Evolutionary conservation across 2,329 filamentous ascomycete species (phyloP).

Genomic region (Biscogniauxia mediterranea): DNA sequence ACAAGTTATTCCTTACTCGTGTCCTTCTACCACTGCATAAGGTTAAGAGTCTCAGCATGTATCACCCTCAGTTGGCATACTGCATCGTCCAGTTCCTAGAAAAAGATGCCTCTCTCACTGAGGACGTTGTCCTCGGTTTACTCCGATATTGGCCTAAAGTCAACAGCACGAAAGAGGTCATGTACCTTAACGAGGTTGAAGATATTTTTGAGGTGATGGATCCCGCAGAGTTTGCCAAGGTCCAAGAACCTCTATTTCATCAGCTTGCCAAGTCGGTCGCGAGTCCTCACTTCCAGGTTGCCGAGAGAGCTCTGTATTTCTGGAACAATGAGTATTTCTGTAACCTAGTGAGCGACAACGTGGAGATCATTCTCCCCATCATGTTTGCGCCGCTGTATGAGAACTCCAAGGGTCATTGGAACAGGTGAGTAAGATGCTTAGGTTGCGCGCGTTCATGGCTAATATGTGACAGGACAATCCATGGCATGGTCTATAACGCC

Average conservation of each 20-base stretch:
- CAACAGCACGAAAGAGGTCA: slow-evolving; percentile 99
- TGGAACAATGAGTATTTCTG: slow-evolving; percentile 99
- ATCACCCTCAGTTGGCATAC: slow-evolving; percentile 96
- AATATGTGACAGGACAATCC: slow-evolving; percentile 72
- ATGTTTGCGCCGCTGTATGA: slow-evolving; percentile 99
- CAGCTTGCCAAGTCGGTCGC: slow-evolving; percentile 97
- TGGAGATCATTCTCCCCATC: slow-evolving; percentile 96
- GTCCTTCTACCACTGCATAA: slow-evolving; percentile 95
- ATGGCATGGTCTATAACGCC: slow-evolving; percentile 99
- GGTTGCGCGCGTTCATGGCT: slow-evolving; percentile 23
- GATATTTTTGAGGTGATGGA: slow-evolving; percentile 99
- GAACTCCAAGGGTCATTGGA: slow-evolving; percentile 99
- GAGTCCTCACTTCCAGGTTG: slow-evolving; percentile 98
- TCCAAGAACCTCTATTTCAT: slow-evolving; percentile 95
- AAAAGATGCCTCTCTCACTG: slow-evolving; percentile 93
- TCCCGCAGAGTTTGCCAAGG: slow-evolving; percentile 95
- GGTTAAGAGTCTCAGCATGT: slow-evolving; percentile 99
- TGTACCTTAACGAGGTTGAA: slow-evolving; percentile 99
- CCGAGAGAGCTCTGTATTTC: slow-evolving; percentile 95
- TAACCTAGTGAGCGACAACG: slow-evolving; percentile 97
- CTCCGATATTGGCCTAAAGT: slow-evolving; percentile 98
- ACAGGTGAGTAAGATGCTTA: slow-evolving; percentile 63
- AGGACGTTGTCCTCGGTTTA: slow-evolving; percentile 94
- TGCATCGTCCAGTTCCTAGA: slow-evolving; percentile 99
- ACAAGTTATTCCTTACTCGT: slow-evolving; percentile 94